Evolutionary conservation across 257 asterid genomes (phyloP), one percentile per base, ranked within the genome.

Genomic region (Capsicum chinense): DNA sequence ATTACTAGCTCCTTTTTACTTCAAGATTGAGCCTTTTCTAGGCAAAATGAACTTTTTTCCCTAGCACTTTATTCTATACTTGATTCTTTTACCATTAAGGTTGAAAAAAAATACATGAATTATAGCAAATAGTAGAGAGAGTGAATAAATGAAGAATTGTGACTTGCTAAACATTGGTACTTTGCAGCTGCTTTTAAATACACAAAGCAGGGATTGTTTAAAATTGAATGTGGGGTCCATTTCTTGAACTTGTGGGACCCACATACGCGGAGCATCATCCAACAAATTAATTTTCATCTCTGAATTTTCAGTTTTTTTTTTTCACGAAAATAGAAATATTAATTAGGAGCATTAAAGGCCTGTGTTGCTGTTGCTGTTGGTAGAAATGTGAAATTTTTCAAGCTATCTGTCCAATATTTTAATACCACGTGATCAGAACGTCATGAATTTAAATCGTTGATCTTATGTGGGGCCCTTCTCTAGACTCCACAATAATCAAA

Each of bases 151-250:
- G 74, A 68, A 76, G 9, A 78, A 5, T 78, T 78, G 63, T 21
- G 79, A 35, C 63, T 74, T 26, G 86, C 68, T 85, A 67, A 59
- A 84, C 2, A 17, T 68, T 71, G 88, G 13, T 74, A 86, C 87
- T 83, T 87, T 80, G 89, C 90, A 89, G 93, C 92, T 87, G 90
- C 90, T 88, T 91, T 91, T 92, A 89, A 82, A 88, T 86, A 81
- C 88, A 17, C 44, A 84, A 37, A 76, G 35, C 13, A 54, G 58
- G 90, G 84, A 70, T 83, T 85, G 66, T 92, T 56, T 83, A 84
- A 79, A 83, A 83, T 79, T 81, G 90, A 87, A 9, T 81, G 85
- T 68, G 84, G 91, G 92, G 76, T 89, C 91, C 86, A 5, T 63
- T 39, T 89, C 71, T 19, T 4, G 13, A 42, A 21, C 84, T 3